A percentile compares a stretch with the other conserved stretches of the same genome.
Evolutionary conservation across 2,329 filamentous ascomycete species (phyloP).

Genomic region (Arthrobotrys sinensis): DNA sequence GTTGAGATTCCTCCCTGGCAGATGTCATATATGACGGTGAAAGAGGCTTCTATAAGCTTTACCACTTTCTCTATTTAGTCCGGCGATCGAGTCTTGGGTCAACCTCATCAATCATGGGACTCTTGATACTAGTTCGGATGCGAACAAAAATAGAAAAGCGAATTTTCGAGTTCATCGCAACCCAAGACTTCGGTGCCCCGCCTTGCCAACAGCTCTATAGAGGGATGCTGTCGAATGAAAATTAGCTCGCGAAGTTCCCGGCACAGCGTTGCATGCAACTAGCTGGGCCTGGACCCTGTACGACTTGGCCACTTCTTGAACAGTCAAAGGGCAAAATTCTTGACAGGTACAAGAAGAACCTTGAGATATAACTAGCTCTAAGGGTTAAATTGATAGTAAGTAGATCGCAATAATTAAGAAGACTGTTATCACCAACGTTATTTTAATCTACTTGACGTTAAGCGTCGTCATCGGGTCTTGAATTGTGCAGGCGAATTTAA

Average conservation of each 20-base stretch:
- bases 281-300: conserved; percentile 11
- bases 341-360: neutral
- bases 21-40: conserved; percentile 52
- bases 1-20: conserved; percentile 37
- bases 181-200: conserved; percentile 33
- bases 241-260: conserved; percentile 38
- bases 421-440: conserved; percentile 36
- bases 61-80: conserved; percentile 33
- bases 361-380: neutral
- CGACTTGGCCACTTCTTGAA: neutral
- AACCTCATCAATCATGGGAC: conserved; percentile 22
- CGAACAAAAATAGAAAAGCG: conserved; percentile 50
- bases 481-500: neutral
- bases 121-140: conserved; percentile 3
- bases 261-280: neutral
- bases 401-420: neutral
- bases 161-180: conserved; percentile 8
- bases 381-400: neutral
- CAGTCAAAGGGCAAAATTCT: conserved; percentile 12
- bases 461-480: conserved; percentile 20
- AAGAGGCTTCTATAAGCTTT: conserved; percentile 25
- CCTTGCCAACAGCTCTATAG: neutral
- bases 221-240: conserved; percentile 13
- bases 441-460: conserved; percentile 32
- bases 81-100: conserved; percentile 37